phyloP scores from a whole-genome alignment of 2,329 filamentous ascomycete genomes.

The Lachnellula occidentalis region DNA sequence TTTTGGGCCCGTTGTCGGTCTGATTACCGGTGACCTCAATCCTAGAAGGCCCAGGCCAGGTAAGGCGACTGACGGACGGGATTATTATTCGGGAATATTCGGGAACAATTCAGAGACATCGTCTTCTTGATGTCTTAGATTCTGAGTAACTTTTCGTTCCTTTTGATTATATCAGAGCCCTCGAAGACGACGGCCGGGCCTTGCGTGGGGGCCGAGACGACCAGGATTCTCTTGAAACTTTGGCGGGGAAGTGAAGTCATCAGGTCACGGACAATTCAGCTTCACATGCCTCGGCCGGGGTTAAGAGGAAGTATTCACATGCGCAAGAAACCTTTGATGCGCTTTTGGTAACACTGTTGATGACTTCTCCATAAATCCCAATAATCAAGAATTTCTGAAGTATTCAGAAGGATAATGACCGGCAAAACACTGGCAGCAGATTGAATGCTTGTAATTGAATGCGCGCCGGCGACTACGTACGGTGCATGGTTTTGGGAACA shows the following conservation, averaged over 20 bases:
- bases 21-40: constrained; percentile 6
- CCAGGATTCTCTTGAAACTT: background rate
- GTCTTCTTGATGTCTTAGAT: background rate
- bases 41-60: constrained; percentile 6
- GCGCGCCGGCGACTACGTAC: no score
- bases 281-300: constrained; percentile 9
- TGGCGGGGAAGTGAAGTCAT: background rate
- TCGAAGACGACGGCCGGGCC: background rate
- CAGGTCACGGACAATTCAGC: background rate
- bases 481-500: no score
- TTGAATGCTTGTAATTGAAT: no score
- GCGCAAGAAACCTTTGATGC: background rate
- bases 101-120: constrained; percentile 1
- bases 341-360: background rate
- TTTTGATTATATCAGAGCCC: background rate
- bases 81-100: background rate
- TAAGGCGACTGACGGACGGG: constrained; percentile 4
- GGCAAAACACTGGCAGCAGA: no score
- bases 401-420: no score
- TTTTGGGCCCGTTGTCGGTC: constrained; percentile 12
- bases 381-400: no score
- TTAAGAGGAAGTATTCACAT: constrained; percentile 12
- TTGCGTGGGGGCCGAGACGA: background rate
- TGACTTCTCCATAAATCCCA: no score
- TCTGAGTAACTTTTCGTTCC: background rate